phyloP scores from a whole-genome alignment of 2,329 filamentous ascomycete species.

The Diaporthe helianthi region DNA sequence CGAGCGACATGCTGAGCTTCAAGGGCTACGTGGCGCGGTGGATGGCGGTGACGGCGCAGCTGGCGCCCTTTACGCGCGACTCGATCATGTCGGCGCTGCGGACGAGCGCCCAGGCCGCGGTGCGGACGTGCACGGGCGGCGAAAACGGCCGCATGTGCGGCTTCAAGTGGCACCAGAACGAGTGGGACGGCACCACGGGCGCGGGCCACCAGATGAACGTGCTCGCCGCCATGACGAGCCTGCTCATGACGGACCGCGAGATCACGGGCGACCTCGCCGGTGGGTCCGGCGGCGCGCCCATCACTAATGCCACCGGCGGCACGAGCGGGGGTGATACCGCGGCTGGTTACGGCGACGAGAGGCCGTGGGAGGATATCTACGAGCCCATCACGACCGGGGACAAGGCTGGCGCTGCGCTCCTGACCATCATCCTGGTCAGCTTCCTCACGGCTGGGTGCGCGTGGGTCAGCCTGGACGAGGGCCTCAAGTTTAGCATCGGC shows the following conservation, averaged over 20 bases:
- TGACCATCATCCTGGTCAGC: conserved; percentile 47
- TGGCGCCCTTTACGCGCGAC: conserved; percentile 55
- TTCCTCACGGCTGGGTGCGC: conserved; percentile 26
- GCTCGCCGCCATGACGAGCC: conserved; percentile 54
- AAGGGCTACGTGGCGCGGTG: conserved; percentile 62
- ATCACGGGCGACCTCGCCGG: conserved; percentile 23
- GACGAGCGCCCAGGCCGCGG: conserved; percentile 56
- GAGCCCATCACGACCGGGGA: conserved; percentile 44
- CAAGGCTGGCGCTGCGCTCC: conserved; percentile 49
- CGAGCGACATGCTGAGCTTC: conserved; percentile 65
- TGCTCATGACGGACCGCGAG: conserved; percentile 42
- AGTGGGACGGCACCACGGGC: conserved; percentile 54
- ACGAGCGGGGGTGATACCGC: conserved; percentile 45
- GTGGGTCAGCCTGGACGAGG: conserved; percentile 28
- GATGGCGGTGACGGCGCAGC: conserved; percentile 54
- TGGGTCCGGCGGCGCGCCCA: conserved; percentile 36
- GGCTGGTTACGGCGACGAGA: conserved; percentile 38
- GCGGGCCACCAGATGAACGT: conserved; percentile 62
- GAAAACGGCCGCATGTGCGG: conserved; percentile 49
- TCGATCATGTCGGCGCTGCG: conserved; percentile 53
- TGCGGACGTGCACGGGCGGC: conserved; percentile 48
- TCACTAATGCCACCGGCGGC: conserved; percentile 53
- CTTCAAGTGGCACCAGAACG: conserved; percentile 54
- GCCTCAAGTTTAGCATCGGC: neutral
- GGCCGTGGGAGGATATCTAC: conserved; percentile 12